These are phyloP conservation scores for Colletotrichum tanaceti DNA, from an alignment of 2,329 filamentous ascomycete species.

Conservation along the genomic window DNA sequence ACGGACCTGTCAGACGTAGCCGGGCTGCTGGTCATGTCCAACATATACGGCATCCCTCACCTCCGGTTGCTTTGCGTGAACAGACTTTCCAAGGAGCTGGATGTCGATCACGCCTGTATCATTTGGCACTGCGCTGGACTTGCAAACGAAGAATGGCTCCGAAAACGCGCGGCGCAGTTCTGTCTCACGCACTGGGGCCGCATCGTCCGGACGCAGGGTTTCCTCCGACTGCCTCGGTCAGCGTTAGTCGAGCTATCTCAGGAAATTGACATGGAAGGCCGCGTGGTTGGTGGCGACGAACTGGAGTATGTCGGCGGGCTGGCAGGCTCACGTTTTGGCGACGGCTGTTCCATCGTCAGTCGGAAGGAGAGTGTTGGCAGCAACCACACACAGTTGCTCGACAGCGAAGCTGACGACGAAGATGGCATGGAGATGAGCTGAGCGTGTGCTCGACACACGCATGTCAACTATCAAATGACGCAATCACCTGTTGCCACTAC, in stretches of 20 bases:
- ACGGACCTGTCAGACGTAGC: conserved; percentile 86
- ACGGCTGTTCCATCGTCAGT: conserved; percentile 50
- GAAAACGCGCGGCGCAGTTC: conserved; percentile 86
- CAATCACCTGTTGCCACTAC: background rate
- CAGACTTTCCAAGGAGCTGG: conserved; percentile 87
- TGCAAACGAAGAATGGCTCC: conserved; percentile 93
- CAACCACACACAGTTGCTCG: conserved; percentile 66
- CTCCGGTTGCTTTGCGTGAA: conserved; percentile 92
- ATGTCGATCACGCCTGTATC: conserved; percentile 93
- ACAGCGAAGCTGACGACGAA: conserved; percentile 70
- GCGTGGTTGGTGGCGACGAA: conserved; percentile 89
- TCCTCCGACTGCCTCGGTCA: conserved; percentile 80
- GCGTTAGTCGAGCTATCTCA: conserved; percentile 92
- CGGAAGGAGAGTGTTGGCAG: conserved; percentile 72
- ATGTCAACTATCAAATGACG: background rate
- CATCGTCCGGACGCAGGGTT: conserved; percentile 88
- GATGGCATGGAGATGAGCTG: conserved; percentile 71
- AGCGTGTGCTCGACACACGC: background rate
- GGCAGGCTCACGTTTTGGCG: conserved; percentile 60
- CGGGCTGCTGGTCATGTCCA: conserved; percentile 95
- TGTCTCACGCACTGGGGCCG: conserved; percentile 96
- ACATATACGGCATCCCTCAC: conserved; percentile 97
- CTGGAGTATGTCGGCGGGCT: conserved; percentile 68
- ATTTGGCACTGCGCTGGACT: conserved; percentile 95
- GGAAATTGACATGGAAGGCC: conserved; percentile 92